Conservation (phyloP, 768 basidiomycete species). For the Asterophora parasitica region DNA sequence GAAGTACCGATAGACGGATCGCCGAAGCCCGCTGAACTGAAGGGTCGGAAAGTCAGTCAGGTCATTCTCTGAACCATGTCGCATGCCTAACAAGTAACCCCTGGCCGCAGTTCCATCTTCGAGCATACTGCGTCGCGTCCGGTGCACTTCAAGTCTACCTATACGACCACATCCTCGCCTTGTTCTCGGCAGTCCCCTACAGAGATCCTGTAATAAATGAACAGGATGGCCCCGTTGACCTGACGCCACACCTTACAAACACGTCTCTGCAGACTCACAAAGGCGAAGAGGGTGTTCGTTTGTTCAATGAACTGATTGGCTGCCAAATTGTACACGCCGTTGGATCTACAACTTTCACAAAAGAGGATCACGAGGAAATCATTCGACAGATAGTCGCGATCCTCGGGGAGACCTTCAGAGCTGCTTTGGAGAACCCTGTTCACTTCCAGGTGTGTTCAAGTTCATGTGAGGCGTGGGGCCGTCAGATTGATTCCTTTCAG, state of each 20-base stretch:
- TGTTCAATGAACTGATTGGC: slow-evolving; percentile 77
- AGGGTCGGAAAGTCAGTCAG: slow-evolving; percentile 55
- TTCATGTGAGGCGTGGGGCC: not conserved
- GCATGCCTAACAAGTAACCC: not conserved
- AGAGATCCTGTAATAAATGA: slow-evolving; percentile 33
- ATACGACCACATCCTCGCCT: slow-evolving; percentile 76
- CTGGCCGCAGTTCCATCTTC: slow-evolving; percentile 79
- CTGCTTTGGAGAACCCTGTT: slow-evolving; percentile 74
- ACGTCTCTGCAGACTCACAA: slow-evolving; percentile 74
- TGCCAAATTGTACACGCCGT: slow-evolving; percentile 42
- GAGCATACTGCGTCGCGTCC: slow-evolving; percentile 79
- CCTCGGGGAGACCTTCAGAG: slow-evolving; percentile 79
- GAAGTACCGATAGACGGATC: slow-evolving; percentile 32
- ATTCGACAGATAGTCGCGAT: slow-evolving; percentile 58
- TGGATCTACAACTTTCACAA: slow-evolving; percentile 19
- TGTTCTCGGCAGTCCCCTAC: slow-evolving; percentile 83
- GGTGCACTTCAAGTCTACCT: slow-evolving; percentile 79
- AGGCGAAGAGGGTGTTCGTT: slow-evolving; percentile 67
- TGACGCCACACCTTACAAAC: slow-evolving; percentile 84
- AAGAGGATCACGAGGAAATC: slow-evolving; percentile 39
- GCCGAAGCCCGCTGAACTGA: slow-evolving; percentile 20
- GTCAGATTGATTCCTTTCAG: slow-evolving; percentile 31
- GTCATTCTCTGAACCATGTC: slow-evolving; percentile 1
- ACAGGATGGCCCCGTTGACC: slow-evolving; percentile 34
- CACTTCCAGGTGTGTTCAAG: slow-evolving; percentile 69